phyloP scores from a whole-genome alignment of 345 rosid genomes.

The Aethionema arabicum region DNA sequence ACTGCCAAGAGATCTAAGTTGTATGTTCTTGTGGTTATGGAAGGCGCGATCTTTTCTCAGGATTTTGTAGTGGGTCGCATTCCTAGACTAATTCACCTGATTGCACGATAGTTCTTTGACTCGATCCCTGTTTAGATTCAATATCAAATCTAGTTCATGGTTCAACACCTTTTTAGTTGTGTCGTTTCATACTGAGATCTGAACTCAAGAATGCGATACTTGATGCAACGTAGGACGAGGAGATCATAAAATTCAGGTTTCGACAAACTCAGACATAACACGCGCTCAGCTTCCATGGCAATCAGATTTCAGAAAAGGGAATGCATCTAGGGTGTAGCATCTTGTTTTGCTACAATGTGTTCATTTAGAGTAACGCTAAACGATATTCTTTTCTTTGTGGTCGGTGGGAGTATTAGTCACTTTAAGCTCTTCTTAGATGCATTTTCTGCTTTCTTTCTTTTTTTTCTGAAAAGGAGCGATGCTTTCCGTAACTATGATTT shows the following conservation, averaged over 20 bases:
- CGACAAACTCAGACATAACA: too few relatives aligned
- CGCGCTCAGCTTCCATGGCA: too few relatives aligned
- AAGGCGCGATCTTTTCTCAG: constrained; percentile 3
- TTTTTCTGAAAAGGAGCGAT: constrained; percentile 23
- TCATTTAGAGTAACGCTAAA: constrained; percentile 15
- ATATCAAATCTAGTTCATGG: background rate
- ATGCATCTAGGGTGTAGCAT: too few relatives aligned
- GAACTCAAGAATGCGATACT: too few relatives aligned
- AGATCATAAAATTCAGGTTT: too few relatives aligned
- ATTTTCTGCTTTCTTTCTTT: background rate
- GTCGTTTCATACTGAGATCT: background rate
- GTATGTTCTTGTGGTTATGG: background rate
- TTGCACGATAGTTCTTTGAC: background rate
- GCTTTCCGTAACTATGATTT: constrained; percentile 24
- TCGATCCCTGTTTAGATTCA: background rate
- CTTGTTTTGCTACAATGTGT: too few relatives aligned
- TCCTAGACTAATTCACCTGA: constrained; percentile 14
- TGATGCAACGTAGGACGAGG: too few relatives aligned
- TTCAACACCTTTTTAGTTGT: constrained; percentile 1
- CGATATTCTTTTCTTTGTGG: constrained; percentile 36
- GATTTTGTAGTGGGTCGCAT: constrained; percentile 6
- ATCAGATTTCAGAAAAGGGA: too few relatives aligned
- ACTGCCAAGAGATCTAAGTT: constrained; percentile 15
- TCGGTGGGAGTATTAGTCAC: constrained; percentile 16
- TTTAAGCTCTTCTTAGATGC: constrained; percentile 20